Conservation (phyloP, 2,329 filamentous ascomycete species). For the Orbilia blumenaviensis region DNA sequence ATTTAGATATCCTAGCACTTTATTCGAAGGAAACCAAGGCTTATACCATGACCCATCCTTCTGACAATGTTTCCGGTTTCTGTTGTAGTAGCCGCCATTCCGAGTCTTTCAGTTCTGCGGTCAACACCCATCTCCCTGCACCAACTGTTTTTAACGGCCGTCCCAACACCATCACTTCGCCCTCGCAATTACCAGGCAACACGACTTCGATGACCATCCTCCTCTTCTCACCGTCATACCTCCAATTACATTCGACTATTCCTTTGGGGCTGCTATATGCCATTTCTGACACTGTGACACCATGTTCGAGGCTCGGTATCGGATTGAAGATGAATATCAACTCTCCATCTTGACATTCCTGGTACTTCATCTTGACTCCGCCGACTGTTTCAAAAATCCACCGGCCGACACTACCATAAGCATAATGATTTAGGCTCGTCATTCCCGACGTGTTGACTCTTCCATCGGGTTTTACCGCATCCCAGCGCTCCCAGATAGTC, state of each 20-base stretch:
- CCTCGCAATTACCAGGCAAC: slow-evolving; percentile 37
- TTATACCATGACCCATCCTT: background rate
- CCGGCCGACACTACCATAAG: slow-evolving; percentile 65
- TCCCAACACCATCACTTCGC: slow-evolving; percentile 27
- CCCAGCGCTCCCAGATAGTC: slow-evolving; percentile 67
- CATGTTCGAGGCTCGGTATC: slow-evolving; percentile 19
- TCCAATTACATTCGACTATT: slow-evolving; percentile 30
- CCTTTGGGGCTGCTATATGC: slow-evolving; percentile 28
- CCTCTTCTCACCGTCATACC: background rate
- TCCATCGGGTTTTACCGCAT: slow-evolving; percentile 64
- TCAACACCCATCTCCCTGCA: slow-evolving; percentile 18
- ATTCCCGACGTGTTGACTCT: slow-evolving; percentile 64
- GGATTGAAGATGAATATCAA: slow-evolving; percentile 29
- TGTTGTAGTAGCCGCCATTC: background rate
- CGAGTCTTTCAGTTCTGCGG: background rate
- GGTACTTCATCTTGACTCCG: slow-evolving; percentile 60
- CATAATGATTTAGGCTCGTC: slow-evolving; percentile 67
- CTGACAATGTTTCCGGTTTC: background rate
- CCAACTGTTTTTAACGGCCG: background rate
- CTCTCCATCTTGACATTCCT: background rate
- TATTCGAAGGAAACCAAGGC: background rate
- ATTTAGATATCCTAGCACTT: background rate
- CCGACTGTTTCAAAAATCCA: slow-evolving; percentile 64
- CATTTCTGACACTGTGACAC: slow-evolving; percentile 28
- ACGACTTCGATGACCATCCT: slow-evolving; percentile 19